Conservation (phyloP, 208 protist species). For the Acanthamoeba triangularis region DNA sequence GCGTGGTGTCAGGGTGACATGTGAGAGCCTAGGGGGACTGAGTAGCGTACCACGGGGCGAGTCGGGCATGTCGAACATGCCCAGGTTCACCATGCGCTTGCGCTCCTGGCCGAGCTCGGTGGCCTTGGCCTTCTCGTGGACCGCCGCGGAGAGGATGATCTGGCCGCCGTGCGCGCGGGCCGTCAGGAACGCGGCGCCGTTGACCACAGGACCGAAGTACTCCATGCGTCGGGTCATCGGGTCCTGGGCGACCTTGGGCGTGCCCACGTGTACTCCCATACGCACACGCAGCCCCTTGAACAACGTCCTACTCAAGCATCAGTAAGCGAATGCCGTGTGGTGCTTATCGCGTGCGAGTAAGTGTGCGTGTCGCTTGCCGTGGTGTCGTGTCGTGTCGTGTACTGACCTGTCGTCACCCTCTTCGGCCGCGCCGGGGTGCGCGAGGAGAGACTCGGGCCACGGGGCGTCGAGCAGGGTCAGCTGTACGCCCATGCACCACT, state of each 20-base stretch:
- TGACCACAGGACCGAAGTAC: constrained; percentile 12
- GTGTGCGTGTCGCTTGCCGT: background rate
- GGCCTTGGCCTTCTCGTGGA: background rate
- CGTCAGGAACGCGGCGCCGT: constrained; percentile 14
- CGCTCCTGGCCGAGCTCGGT: background rate
- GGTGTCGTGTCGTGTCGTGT: background rate
- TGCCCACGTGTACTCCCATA: constrained; percentile 33
- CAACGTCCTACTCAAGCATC: background rate
- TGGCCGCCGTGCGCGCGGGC: constrained; percentile 28
- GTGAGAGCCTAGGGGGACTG: too few species aligned
- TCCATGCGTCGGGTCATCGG: constrained; percentile 27
- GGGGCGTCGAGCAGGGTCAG: background rate
- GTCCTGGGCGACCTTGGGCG: background rate
- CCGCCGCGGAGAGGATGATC: background rate
- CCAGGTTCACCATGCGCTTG: background rate
- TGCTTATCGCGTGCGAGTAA: background rate
- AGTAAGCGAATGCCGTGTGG: background rate
- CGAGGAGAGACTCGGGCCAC: background rate
- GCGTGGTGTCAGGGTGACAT: too few species aligned
- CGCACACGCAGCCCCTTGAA: constrained; percentile 4
- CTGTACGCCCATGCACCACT: constrained; percentile 51
- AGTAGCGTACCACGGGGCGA: background rate
- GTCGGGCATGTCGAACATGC: background rate
- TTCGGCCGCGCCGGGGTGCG: constrained; percentile 21
- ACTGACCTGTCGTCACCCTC: background rate